phyloP scores from a whole-genome alignment of 1,139 yeast genomes.

The Yamadazyma conglobata region DNA sequence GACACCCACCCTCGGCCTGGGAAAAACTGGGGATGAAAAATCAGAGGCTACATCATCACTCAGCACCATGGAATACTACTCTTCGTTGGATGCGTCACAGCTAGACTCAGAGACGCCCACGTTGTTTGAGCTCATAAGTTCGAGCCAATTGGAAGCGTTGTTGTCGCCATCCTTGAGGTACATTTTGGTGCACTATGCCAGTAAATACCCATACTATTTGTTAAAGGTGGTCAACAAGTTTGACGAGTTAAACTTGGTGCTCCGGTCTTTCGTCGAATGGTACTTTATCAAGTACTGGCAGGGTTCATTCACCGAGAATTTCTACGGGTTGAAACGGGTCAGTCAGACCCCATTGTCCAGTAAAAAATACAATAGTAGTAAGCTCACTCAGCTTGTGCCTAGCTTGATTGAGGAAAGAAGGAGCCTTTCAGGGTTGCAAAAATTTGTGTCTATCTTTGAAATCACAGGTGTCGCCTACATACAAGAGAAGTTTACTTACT shows the following conservation, averaged over 20 bases:
- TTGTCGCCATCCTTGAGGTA: constrained; percentile 82
- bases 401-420: constrained; percentile 53
- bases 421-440: constrained; percentile 53
- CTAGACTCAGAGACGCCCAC: constrained; percentile 77
- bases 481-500: constrained; percentile 61
- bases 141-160: constrained; percentile 72
- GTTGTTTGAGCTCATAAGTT: constrained; percentile 75
- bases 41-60: no score
- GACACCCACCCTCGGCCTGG: no score
- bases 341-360: constrained; percentile 37
- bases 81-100: constrained; percentile 73
- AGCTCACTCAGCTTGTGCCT: constrained; percentile 43
- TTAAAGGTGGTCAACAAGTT: constrained; percentile 62
- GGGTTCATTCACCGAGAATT: constrained; percentile 86
- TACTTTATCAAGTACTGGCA: constrained; percentile 72
- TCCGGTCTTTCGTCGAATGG: constrained; percentile 72
- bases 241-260: constrained; percentile 67
- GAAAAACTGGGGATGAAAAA: no score
- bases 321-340: constrained; percentile 81
- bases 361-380: constrained; percentile 27
- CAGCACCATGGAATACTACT: constrained; percentile 76
- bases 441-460: constrained; percentile 56
- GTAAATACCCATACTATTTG: constrained; percentile 68
- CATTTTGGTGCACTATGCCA: constrained; percentile 77
- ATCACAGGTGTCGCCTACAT: constrained; percentile 68